Conservation (phyloP, 805 yeast species). For the Dipodascus geniculatus region DNA sequence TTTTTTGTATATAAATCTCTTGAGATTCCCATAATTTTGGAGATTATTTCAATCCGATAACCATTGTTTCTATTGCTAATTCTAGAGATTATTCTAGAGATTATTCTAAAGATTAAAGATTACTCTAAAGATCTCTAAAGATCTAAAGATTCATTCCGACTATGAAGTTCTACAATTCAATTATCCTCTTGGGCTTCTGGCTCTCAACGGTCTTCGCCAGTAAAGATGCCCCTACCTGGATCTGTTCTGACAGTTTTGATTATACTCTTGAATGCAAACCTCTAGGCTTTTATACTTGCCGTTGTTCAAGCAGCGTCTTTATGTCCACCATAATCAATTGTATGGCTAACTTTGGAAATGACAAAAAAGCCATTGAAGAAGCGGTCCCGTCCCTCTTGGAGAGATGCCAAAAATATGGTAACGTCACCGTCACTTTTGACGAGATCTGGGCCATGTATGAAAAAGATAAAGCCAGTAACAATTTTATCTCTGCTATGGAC, state of each 20-base stretch:
- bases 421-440: neutral
- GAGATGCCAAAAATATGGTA: neutral
- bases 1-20: too few species aligned
- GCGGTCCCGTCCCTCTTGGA: neutral
- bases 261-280: neutral
- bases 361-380: neutral
- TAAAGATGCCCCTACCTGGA: neutral
- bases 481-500: neutral
- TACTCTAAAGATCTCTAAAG: too few species aligned
- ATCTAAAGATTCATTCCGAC: too few species aligned
- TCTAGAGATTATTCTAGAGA: too few species aligned
- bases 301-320: neutral
- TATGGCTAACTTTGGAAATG: neutral
- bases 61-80: too few species aligned
- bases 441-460: neutral
- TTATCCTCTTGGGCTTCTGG: neutral
- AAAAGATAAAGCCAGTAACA: neutral
- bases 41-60: too few species aligned
- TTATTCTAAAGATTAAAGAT: too few species aligned
- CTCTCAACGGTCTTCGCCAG: neutral
- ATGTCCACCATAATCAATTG: neutral
- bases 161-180: neutral
- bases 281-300: neutral
- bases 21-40: too few species aligned
- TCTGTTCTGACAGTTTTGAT: neutral